Evolutionary conservation across 2,329 filamentous ascomycete genomes (phyloP).

Genomic region (Aspergillus puulaauensis): DNA sequence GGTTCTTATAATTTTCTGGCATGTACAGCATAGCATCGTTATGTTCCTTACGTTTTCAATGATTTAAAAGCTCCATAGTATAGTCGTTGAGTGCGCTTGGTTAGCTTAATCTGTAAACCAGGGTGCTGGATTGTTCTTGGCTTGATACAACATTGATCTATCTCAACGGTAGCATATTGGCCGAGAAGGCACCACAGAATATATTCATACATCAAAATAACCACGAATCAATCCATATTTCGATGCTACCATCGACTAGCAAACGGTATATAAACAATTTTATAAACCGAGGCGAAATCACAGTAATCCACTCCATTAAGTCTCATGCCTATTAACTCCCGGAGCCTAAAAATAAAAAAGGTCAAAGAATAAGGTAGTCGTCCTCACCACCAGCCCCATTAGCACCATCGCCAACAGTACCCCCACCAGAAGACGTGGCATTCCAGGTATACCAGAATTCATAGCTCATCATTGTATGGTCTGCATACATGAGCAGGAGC

Average conservation of each 20-base stretch:
- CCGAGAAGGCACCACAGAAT: no score
- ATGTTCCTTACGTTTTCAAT: not conserved
- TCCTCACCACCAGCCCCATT: not conserved
- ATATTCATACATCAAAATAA: no score
- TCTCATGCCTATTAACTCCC: not conserved
- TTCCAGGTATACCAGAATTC: constrained; percentile 53
- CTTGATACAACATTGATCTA: not conserved
- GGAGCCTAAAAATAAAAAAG: not conserved
- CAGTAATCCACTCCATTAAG: no score
- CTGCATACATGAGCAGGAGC: constrained; percentile 56
- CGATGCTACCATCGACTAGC: no score
- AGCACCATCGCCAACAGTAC: constrained; percentile 11
- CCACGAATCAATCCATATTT: no score
- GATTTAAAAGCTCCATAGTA: not conserved
- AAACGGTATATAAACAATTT: no score
- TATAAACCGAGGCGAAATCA: no score
- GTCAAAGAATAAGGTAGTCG: constrained; percentile 1
- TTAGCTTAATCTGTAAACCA: not conserved
- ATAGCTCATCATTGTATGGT: constrained; percentile 60
- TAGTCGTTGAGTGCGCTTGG: not conserved
- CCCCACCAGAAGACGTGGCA: not conserved
- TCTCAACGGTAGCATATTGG: not conserved
- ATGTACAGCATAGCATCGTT: constrained; percentile 2
- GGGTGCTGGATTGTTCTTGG: not conserved
- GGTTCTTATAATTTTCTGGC: not conserved